Evolutionary conservation across 1,284 basidiomycete genomes (phyloP).

Genomic region (Inonotus obliquus): DNA sequence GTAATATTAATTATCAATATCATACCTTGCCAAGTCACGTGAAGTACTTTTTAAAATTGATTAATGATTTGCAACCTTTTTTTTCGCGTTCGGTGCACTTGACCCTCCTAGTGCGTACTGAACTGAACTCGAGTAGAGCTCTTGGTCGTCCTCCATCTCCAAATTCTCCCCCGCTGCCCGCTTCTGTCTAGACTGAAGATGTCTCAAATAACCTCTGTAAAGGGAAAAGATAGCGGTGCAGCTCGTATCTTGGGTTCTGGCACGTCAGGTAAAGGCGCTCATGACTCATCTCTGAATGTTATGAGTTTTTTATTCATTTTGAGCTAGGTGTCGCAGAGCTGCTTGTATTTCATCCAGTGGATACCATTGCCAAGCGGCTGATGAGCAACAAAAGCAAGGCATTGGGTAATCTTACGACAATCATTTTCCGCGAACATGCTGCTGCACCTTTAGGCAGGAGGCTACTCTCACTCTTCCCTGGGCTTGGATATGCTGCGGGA

Average conservation of each 20-base stretch:
- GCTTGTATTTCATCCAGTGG: constrained; percentile 86
- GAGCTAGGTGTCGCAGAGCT: constrained; percentile 86
- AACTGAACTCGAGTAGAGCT: background rate
- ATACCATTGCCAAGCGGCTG: constrained; percentile 94
- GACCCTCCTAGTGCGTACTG: background rate
- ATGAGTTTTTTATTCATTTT: background rate
- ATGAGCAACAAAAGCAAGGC: constrained; percentile 95
- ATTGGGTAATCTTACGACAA: constrained; percentile 53
- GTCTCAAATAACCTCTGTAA: constrained; percentile 9
- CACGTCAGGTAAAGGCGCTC: constrained; percentile 64
- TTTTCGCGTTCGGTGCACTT: background rate
- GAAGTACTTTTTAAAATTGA: no score
- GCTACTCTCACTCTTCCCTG: constrained; percentile 92
- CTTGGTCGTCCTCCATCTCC: background rate
- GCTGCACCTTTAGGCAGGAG: constrained; percentile 65
- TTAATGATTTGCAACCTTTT: no score
- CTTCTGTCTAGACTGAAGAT: background rate
- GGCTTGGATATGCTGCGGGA: constrained; percentile 95
- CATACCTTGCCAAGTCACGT: no score
- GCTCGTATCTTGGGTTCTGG: constrained; percentile 93
- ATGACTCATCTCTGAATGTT: background rate
- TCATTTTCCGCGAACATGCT: constrained; percentile 89
- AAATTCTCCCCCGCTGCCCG: background rate
- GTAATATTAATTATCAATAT: no score
- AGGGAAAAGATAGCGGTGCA: constrained; percentile 80